Conservation (phyloP, 495 filamentous ascomycete genomes). For the Thermothielavioides terrestris region DNA sequence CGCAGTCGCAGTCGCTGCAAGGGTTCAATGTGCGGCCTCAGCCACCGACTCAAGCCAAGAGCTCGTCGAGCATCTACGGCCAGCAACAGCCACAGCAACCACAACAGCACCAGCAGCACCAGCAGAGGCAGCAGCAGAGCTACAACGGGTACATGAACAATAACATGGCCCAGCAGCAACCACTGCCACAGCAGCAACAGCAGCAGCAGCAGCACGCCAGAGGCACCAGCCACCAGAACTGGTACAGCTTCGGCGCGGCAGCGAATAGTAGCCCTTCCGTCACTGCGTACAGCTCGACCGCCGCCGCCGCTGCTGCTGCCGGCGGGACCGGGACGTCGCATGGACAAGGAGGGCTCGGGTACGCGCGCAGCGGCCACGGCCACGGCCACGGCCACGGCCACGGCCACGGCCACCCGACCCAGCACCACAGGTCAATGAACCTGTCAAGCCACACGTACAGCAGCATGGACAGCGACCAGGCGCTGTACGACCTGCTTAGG, state of each 20-base stretch:
- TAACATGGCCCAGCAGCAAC: slow-evolving; percentile 9
- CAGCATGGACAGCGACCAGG: slow-evolving; percentile 22
- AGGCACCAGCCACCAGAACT: slow-evolving; percentile 11
- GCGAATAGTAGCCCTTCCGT: slow-evolving; percentile 1
- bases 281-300: slow-evolving; percentile 15
- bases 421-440: slow-evolving; percentile 25
- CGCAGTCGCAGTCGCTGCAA: slow-evolving; percentile 18
- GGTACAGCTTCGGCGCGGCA: slow-evolving; percentile 14
- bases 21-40: slow-evolving; percentile 22
- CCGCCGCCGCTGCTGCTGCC: neutral
- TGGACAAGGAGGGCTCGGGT: too few species aligned
- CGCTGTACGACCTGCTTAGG: slow-evolving; percentile 20
- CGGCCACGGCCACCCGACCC: slow-evolving; percentile 5
- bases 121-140: slow-evolving; percentile 9
- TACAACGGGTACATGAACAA: slow-evolving; percentile 5
- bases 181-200: slow-evolving; percentile 11
- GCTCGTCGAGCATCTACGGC: slow-evolving; percentile 12
- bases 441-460: slow-evolving; percentile 25
- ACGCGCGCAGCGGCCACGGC: neutral
- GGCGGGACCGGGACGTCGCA: slow-evolving; percentile 1
- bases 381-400: slow-evolving; percentile 1
- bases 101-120: slow-evolving; percentile 8
- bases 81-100: slow-evolving; percentile 21
- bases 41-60: slow-evolving; percentile 12
- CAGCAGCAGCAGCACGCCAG: slow-evolving; percentile 14